phyloP scores from a whole-genome alignment of 371 early-diverging fungal genomes.

The Batkoa obscura region DNA sequence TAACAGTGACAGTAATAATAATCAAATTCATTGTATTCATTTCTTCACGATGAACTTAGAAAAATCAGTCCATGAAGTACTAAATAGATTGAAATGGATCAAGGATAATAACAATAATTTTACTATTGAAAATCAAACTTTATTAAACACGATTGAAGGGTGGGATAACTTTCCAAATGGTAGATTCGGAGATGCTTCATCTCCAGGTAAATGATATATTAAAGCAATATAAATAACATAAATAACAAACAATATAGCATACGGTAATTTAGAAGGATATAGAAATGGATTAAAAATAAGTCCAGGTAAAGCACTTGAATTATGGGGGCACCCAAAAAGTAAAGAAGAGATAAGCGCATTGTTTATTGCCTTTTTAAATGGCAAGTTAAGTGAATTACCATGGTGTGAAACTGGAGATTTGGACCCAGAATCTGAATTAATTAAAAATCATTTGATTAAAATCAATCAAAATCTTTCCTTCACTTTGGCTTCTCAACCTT shows the following conservation, averaged over 20 bases:
- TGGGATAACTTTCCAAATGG: conserved; percentile 98
- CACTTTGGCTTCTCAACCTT: conserved; percentile 87
- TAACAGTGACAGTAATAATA: neutral
- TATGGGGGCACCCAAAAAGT: conserved; percentile 60
- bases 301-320: conserved; percentile 18
- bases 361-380: conserved; percentile 54
- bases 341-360: conserved; percentile 39
- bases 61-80: conserved; percentile 33
- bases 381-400: conserved; percentile 51
- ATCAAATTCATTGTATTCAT: conserved; percentile 15
- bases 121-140: no score
- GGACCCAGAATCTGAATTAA: conserved; percentile 51
- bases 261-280: conserved; percentile 51
- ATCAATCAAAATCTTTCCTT: conserved; percentile 58
- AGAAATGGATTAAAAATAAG: conserved; percentile 46
- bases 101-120: neutral
- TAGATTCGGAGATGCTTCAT: conserved; percentile 89
- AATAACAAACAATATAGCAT: conserved; percentile 20
- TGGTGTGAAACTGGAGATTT: conserved; percentile 75
- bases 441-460: conserved; percentile 33
- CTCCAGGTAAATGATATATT: conserved; percentile 28
- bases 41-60: conserved; percentile 84
- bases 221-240: neutral
- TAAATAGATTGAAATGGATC: neutral
- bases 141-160: no score